A percentile compares a stretch with the other conserved stretches of the same genome.
Evolutionary conservation across 345 rosid species (phyloP).

Genomic region (Camelina neglecta): DNA sequence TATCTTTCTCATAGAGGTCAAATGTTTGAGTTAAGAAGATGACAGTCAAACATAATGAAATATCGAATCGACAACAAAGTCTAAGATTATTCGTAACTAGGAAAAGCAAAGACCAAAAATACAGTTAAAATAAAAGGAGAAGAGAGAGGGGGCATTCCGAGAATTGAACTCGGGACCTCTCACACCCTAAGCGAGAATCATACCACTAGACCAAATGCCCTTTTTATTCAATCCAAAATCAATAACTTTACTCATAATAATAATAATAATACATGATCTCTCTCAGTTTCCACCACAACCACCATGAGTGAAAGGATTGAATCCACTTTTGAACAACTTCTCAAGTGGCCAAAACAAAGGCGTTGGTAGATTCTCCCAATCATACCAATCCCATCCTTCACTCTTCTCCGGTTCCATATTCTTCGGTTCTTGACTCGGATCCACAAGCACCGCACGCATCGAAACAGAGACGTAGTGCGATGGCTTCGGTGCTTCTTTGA

Average conservation of each 20-base stretch:
- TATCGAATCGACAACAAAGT: background rate
- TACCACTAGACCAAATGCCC: conserved; percentile 25
- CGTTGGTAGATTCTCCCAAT: conserved; percentile 70
- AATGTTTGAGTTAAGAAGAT: background rate
- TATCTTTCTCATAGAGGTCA: background rate
- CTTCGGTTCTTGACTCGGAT: conserved; percentile 53
- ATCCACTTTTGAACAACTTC: conserved; percentile 63
- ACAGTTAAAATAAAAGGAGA: background rate
- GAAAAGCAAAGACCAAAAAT: background rate
- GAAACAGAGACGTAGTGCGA: conserved; percentile 71
- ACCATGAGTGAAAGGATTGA: conserved; percentile 49
- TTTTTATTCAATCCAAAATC: background rate
- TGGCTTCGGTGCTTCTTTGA: conserved; percentile 59
- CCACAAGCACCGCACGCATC: conserved; percentile 54
- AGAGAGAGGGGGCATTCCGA: conserved; percentile 25
- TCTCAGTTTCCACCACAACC: background rate
- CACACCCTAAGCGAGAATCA: conserved; percentile 79
- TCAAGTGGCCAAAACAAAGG: conserved; percentile 83
- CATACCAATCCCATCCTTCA: conserved; percentile 83
- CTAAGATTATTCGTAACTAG: background rate
- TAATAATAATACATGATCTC: background rate
- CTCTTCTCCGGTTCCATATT: conserved; percentile 78
- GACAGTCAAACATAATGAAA: background rate
- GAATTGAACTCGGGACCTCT: conserved; percentile 87
- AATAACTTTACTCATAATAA: background rate